Evolutionary conservation across 2,329 filamentous ascomycete genomes (phyloP).

Genomic region (Cladosporium colombiae): DNA sequence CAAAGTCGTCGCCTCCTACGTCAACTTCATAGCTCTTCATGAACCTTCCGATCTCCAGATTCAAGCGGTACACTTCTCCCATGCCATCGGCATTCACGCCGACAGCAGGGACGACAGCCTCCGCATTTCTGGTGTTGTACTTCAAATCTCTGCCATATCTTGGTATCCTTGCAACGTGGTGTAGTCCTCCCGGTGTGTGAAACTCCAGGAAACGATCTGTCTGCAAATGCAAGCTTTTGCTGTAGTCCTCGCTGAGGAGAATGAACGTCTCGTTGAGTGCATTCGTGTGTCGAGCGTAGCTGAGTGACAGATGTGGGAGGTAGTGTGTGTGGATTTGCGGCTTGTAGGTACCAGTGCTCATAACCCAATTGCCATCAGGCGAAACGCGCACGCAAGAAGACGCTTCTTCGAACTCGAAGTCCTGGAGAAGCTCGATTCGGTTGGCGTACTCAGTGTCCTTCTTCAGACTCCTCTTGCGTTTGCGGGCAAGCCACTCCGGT

Average conservation of each 20-base stretch:
- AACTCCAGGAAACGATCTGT: slow-evolving; percentile 90
- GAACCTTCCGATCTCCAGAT: slow-evolving; percentile 87
- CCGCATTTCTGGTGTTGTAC: slow-evolving; percentile 79
- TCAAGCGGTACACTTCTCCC: slow-evolving; percentile 90
- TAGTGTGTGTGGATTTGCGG: slow-evolving; percentile 95
- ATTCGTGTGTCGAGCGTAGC: slow-evolving; percentile 87
- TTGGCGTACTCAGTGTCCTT: slow-evolving; percentile 90
- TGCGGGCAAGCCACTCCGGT: slow-evolving; percentile 91
- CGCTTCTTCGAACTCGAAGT: slow-evolving; percentile 97
- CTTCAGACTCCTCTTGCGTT: slow-evolving; percentile 87
- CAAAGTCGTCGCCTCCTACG: slow-evolving; percentile 78
- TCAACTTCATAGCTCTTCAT: slow-evolving; percentile 93
- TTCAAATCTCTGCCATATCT: slow-evolving; percentile 87
- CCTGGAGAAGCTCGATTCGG: slow-evolving; percentile 90
- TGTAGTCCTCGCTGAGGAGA: slow-evolving; percentile 85
- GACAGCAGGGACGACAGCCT: slow-evolving; percentile 83
- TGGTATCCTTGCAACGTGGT: slow-evolving; percentile 86
- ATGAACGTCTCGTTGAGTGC: slow-evolving; percentile 89
- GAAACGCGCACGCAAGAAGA: slow-evolving; percentile 86
- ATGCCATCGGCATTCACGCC: slow-evolving; percentile 82
- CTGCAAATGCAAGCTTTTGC: slow-evolving; percentile 92
- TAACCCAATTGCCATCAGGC: slow-evolving; percentile 95
- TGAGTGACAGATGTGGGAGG: slow-evolving; percentile 88
- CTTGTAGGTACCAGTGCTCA: slow-evolving; percentile 78
- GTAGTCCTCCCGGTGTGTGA: slow-evolving; percentile 83